Percentiles rank a stretch among this genome's conserved stretches.
Evolutionary conservation across 495 filamentous ascomycete species (phyloP).

Genomic region (Corynascus novoguineensis): DNA sequence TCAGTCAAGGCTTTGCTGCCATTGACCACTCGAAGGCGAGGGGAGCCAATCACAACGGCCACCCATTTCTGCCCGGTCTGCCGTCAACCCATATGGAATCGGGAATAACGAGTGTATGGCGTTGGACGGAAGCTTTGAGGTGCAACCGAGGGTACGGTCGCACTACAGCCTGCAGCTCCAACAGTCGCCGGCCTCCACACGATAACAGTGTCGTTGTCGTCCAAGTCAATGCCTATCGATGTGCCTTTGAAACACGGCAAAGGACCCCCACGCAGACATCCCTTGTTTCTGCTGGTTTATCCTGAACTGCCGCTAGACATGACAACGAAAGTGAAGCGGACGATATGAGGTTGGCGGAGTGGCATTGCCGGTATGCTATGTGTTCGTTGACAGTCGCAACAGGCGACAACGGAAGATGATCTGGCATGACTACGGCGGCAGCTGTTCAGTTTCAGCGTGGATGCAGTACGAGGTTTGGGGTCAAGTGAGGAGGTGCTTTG

Average conservation of each 20-base stretch:
- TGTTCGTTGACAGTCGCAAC: neutral
- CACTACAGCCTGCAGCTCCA: slow-evolving; percentile 19
- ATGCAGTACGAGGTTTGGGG: slow-evolving; percentile 14
- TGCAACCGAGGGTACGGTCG: slow-evolving; percentile 5
- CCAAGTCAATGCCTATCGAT: neutral
- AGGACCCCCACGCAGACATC: slow-evolving; percentile 5
- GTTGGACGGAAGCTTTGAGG: slow-evolving; percentile 12
- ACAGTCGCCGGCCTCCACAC: slow-evolving; percentile 13
- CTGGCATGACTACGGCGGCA: slow-evolving; percentile 8
- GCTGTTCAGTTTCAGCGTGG: slow-evolving; percentile 16
- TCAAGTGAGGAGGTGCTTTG: neutral
- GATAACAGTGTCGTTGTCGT: slow-evolving; percentile 7
- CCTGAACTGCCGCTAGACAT: slow-evolving; percentile 15
- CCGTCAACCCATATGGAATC: slow-evolving; percentile 10
- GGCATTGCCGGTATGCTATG: neutral
- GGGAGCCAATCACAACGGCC: slow-evolving; percentile 24
- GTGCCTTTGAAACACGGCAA: neutral
- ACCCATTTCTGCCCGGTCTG: slow-evolving; percentile 17
- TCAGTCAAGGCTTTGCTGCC: slow-evolving; percentile 9
- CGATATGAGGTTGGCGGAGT: neutral
- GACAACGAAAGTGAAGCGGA: slow-evolving; percentile 19
- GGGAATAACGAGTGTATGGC: too few relatives aligned
- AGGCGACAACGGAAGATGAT: slow-evolving; percentile 10
- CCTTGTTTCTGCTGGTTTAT: slow-evolving; percentile 15
- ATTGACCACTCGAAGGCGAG: slow-evolving; percentile 14